Evolutionary conservation across 2,329 filamentous ascomycete species (phyloP), one percentile per base, ranked within the genome.

Genomic region (Fusarium acutatum): DNA sequence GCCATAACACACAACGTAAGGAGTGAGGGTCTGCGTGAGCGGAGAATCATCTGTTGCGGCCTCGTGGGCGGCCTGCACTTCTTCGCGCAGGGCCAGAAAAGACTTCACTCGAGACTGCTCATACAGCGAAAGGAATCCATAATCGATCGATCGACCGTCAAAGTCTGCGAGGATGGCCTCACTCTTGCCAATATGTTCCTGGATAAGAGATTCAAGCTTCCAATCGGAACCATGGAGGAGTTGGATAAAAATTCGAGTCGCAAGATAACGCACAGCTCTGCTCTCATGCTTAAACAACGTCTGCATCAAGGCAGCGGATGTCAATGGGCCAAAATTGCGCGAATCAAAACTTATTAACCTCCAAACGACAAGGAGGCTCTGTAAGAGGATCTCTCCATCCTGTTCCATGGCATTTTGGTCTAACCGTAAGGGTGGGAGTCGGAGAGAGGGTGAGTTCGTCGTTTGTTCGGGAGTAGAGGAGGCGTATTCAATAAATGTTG

Each of bases 201-300:
- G 83, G 37, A 97, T 83, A 80, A 97, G 91, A 54, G 88, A 85
- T 78, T 97, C 92, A 53, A 93, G 87, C 71, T 94, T 94, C 72
- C 88, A 86, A 81, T 99, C 96, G 8, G 96, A 92, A 35, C 93
- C 93, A 77, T 91, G 90, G 75, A 97, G 89, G 64, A 94, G 90
- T 71, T 94, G 86, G 78, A 92, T 95, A 73, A 97, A 93, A 67
- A 95, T 90, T 72, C 94, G 90, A 63, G 97, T 88, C 20, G 95
- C 92, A 69, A 98, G 86, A 81, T 95, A 97, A 82, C 93, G 90
- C 57, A 97, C 88, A 22, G 88, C 84, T 66, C 83, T 84, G 74
- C 88, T 86, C 52, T 82, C 78, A 79, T 92, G 88, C 58, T 86
- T 84, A 75, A 97, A 92, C 18, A 97, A 84, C 35, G 83, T 82